phyloP scores from a whole-genome alignment of 75 land plant species.

The Cunninghamia lanceolata region DNA sequence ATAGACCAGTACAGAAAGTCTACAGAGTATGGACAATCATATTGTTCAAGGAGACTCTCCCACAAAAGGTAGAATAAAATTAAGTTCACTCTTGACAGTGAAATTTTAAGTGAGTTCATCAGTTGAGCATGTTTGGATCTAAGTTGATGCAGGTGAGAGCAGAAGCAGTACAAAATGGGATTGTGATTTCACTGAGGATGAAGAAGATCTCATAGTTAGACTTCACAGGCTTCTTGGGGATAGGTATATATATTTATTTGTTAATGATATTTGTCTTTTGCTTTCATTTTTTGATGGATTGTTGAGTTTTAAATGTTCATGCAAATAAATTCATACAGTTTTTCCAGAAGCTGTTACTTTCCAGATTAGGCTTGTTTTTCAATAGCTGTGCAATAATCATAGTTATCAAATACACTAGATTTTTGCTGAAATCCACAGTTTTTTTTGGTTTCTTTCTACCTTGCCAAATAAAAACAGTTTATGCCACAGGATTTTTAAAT shows the following conservation, averaged over 20 bases:
- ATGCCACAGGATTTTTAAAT: too few relatives aligned
- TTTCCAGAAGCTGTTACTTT: too few relatives aligned
- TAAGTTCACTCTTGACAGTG: neutral
- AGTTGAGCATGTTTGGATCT: neutral
- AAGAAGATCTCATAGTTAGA: slow-evolving; percentile 2
- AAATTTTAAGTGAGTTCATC: neutral
- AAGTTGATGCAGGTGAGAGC: neutral
- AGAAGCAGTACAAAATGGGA: neutral
- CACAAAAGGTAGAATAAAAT: neutral
- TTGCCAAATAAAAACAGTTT: too few relatives aligned
- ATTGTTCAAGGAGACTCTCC: neutral
- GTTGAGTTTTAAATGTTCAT: too few relatives aligned
- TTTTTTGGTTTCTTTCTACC: too few relatives aligned
- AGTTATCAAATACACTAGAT: too few relatives aligned
- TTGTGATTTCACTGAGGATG: neutral
- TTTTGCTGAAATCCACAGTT: too few relatives aligned
- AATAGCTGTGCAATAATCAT: too few relatives aligned
- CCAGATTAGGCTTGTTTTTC: too few relatives aligned
- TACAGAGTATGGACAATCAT: neutral
- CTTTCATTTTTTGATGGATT: too few relatives aligned
- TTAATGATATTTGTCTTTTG: too few relatives aligned
- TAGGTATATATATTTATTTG: neutral
- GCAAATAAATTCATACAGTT: too few relatives aligned
- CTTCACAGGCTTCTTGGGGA: slow-evolving; percentile 10
- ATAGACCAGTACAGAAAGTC: neutral